phyloP scores from a whole-genome alignment of 192 early-diverging fungal genomes.

The Coemansia sp. region DNA sequence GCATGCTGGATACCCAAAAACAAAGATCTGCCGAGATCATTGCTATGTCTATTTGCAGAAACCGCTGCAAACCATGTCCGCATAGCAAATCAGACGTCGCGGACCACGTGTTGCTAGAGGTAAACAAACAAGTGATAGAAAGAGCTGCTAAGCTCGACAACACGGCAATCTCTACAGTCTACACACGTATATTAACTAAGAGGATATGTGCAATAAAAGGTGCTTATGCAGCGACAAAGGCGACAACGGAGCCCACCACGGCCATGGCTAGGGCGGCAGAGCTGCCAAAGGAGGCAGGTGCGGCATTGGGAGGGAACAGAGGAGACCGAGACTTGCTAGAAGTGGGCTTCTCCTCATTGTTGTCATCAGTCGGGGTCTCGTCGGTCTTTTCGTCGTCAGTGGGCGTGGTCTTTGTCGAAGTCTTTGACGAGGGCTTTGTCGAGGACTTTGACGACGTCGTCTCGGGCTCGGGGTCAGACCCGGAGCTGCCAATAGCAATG shows the following conservation, averaged over 20 bases:
- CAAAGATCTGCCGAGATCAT: too few species aligned
- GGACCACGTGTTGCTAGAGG: too few species aligned
- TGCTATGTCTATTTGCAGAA: too few species aligned
- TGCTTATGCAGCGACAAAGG: constrained; percentile 1
- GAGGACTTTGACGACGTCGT: not conserved
- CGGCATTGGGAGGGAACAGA: not conserved
- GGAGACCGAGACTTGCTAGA: not conserved
- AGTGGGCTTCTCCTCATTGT: not conserved
- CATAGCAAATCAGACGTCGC: not conserved
- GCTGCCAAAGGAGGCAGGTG: not conserved
- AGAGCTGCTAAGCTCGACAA: too few species aligned
- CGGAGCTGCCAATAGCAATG: constrained; percentile 5
- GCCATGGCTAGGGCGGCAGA: not conserved
- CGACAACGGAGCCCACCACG: not conserved
- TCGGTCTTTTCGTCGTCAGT: not conserved
- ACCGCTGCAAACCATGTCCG: not conserved
- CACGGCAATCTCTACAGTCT: too few species aligned
- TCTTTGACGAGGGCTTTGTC: not conserved
- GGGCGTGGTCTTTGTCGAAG: not conserved
- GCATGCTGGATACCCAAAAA: too few species aligned
- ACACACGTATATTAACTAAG: not conserved
- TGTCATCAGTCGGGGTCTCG: not conserved
- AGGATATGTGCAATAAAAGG: too few species aligned
- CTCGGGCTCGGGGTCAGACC: not conserved
- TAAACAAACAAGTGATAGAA: too few species aligned